A percentile compares a stretch with the other conserved stretches of the same genome.
Conservation (phyloP, 805 yeast species). For the Lipomyces starkeyi region DNA sequence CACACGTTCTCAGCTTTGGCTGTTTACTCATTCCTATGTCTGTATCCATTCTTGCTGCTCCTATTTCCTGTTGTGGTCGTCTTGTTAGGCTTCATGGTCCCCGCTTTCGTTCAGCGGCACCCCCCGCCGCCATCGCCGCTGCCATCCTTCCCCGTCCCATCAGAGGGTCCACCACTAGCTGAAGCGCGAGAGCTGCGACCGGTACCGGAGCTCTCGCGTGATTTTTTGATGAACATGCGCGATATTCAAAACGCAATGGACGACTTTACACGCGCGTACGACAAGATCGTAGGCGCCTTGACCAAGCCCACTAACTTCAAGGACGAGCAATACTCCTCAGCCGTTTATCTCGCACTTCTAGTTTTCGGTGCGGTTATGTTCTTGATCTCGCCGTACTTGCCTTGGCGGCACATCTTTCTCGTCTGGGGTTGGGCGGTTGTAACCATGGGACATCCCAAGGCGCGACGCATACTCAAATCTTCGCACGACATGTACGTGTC, state of each 20-base stretch:
- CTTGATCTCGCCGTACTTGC: constrained; percentile 45
- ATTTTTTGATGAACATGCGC: constrained; percentile 63
- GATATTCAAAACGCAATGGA: constrained; percentile 50
- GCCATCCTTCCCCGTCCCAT: constrained; percentile 40
- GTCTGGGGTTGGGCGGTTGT: constrained; percentile 36
- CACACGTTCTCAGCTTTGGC: constrained; percentile 67
- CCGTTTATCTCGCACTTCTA: constrained; percentile 32
- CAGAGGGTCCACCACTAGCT: constrained; percentile 39
- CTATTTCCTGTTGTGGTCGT: constrained; percentile 66
- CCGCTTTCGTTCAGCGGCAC: constrained; percentile 72
- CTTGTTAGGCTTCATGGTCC: constrained; percentile 65
- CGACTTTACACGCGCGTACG: constrained; percentile 44
- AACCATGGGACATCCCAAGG: constrained; percentile 34
- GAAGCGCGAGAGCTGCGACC: constrained; percentile 37
- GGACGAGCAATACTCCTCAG: constrained; percentile 39
- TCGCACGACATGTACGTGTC: constrained; percentile 32
- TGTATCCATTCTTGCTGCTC: constrained; percentile 71
- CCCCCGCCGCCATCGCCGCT: constrained; percentile 53
- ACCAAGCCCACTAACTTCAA: constrained; percentile 37
- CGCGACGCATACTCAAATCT: constrained; percentile 21
- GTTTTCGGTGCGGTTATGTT: constrained; percentile 46
- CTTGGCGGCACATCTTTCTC: constrained; percentile 36
- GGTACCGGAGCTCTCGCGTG: constrained; percentile 42
- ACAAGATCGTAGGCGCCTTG: constrained; percentile 25
- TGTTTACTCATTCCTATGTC: constrained; percentile 67